These are phyloP conservation scores for Coemansia sp. DNA, from an alignment of 192 early-diverging fungal genomes.

Conservation along the genomic window DNA sequence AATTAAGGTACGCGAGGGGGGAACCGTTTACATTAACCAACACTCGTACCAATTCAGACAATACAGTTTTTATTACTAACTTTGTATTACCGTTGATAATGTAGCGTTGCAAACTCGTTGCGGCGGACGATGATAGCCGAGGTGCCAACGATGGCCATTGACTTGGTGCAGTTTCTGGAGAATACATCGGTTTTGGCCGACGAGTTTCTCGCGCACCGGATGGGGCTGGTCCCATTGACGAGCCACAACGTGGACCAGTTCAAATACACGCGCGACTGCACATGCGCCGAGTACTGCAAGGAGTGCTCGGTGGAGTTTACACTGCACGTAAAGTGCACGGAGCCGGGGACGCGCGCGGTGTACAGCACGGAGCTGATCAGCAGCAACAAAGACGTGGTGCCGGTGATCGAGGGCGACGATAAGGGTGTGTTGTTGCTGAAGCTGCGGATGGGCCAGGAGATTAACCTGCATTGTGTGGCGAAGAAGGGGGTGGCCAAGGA, in stretches of 20 bases:
- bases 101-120: slow-evolving; percentile 82
- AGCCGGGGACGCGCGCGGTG: slow-evolving; percentile 75
- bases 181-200: slow-evolving; percentile 94
- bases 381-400: slow-evolving; percentile 66
- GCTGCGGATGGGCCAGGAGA: slow-evolving; percentile 88
- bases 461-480: slow-evolving; percentile 87
- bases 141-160: slow-evolving; percentile 98
- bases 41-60: neutral
- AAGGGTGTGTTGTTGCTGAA: slow-evolving; percentile 81
- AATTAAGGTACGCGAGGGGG: slow-evolving; percentile 38
- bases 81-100: neutral
- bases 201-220: slow-evolving; percentile 92
- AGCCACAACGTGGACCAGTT: slow-evolving; percentile 76
- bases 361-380: slow-evolving; percentile 80
- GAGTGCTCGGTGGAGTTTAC: slow-evolving; percentile 89
- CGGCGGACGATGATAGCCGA: slow-evolving; percentile 97
- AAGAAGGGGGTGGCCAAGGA: slow-evolving; percentile 98
- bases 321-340: slow-evolving; percentile 80
- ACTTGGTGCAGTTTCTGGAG: slow-evolving; percentile 90
- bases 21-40: neutral
- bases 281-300: slow-evolving; percentile 76
- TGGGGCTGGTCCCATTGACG: slow-evolving; percentile 90
- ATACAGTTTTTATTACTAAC: neutral
- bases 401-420: slow-evolving; percentile 67
- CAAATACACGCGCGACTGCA: slow-evolving; percentile 80